Evolutionary conservation across 345 rosid species (phyloP).

Genomic region (Salix suchowensis): DNA sequence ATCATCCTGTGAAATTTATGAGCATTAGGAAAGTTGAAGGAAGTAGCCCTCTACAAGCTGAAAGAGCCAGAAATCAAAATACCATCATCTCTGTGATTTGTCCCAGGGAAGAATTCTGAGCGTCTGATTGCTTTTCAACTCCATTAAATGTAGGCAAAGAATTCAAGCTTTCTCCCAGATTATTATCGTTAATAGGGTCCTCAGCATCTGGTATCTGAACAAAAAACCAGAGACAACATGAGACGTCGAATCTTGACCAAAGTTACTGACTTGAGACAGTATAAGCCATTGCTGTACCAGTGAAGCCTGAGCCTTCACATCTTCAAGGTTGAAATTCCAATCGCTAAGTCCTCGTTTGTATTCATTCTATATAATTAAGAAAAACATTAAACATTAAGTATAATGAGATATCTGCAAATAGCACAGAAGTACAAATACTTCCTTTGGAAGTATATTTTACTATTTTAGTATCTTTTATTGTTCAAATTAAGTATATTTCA

Average conservation of each 20-base stretch:
- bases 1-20: constrained; percentile 50
- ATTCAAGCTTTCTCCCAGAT: constrained; percentile 48
- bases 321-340: constrained; percentile 97
- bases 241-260: neutral
- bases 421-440: neutral
- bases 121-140: constrained; percentile 44
- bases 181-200: constrained; percentile 48
- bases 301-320: constrained; percentile 97
- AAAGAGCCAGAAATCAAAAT: constrained; percentile 16
- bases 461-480: neutral
- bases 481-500: neutral
- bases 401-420: neutral
- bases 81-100: constrained; percentile 39
- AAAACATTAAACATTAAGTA: neutral
- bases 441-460: neutral
- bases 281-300: constrained; percentile 46
- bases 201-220: constrained; percentile 81
- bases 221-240: neutral
- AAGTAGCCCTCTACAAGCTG: constrained; percentile 12
- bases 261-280: neutral
- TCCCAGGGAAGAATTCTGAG: constrained; percentile 20
- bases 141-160: constrained; percentile 46
- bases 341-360: constrained; percentile 96
- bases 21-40: constrained; percentile 16
- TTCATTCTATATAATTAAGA: constrained; percentile 73